Evolutionary conservation across 495 filamentous ascomycete species (phyloP).

Genomic region (Xylaria scruposa): DNA sequence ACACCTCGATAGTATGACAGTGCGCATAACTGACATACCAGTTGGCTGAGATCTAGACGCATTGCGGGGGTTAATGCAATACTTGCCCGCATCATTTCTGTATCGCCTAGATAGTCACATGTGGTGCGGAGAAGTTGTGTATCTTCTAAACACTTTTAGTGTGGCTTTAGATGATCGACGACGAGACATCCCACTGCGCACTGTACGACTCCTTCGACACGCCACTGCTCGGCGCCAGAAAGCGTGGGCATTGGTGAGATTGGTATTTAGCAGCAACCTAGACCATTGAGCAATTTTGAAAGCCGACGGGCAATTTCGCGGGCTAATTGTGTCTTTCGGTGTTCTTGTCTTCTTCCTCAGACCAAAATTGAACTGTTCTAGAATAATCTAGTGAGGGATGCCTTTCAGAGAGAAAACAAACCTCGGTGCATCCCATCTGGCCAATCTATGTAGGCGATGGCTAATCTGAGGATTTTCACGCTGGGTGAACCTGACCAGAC

Average conservation of each 20-base stretch:
- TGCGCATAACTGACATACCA: constrained; percentile 9
- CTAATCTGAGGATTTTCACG: background rate
- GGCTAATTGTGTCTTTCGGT: background rate
- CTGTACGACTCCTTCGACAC: background rate
- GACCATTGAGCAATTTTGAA: background rate
- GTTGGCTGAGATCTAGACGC: constrained; percentile 11
- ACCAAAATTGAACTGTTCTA: background rate
- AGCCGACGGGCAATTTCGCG: background rate
- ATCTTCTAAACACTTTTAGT: background rate
- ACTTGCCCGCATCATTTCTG: background rate
- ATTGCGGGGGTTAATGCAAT: constrained; percentile 33
- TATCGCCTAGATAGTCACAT: background rate
- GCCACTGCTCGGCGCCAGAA: background rate
- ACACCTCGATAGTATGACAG: constrained; percentile 7
- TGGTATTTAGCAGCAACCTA: background rate
- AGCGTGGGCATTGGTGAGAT: no score
- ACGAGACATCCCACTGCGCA: background rate
- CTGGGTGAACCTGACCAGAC: background rate
- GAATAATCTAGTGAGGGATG: background rate
- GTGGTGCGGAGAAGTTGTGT: constrained; percentile 20
- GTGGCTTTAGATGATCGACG: background rate
- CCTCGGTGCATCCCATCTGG: background rate
- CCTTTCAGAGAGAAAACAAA: background rate
- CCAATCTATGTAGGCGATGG: background rate
- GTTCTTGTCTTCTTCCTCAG: background rate